Conservation (phyloP, 371 early-diverging fungal species). For the Capillidium rhysosporum region DNA sequence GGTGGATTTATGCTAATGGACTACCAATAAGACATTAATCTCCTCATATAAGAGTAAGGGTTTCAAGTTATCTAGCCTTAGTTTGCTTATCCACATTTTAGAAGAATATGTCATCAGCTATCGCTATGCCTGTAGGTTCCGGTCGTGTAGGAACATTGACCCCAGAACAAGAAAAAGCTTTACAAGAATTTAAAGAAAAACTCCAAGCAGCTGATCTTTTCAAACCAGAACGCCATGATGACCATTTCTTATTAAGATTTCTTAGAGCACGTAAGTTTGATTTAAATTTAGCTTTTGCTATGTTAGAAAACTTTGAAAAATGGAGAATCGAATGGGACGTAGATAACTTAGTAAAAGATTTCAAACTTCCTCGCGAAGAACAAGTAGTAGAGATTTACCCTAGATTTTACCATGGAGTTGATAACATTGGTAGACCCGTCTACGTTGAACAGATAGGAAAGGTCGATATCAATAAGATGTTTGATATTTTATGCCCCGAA, state of each 20-base stretch:
- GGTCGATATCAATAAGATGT: conserved; percentile 31
- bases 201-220: conserved; percentile 19
- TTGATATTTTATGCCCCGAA: conserved; percentile 30
- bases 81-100: neutral
- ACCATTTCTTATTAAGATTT: conserved; percentile 42
- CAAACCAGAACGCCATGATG: conserved; percentile 32
- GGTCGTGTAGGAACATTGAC: conserved; percentile 33
- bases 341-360: conserved; percentile 17
- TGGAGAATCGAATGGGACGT: conserved; percentile 36
- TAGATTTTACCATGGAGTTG: conserved; percentile 51
- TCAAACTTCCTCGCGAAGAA: conserved; percentile 22
- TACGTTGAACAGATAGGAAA: conserved; percentile 44
- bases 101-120: neutral
- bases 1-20: no score
- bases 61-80: no score
- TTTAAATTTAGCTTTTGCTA: conserved; percentile 28
- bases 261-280: conserved; percentile 48
- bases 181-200: conserved; percentile 27
- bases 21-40: no score
- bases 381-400: conserved; percentile 30
- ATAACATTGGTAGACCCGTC: conserved; percentile 48
- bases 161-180: conserved; percentile 24
- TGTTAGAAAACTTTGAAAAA: conserved; percentile 35
- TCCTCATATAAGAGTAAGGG: no score
- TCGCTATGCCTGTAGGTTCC: conserved; percentile 8